Conservation (phyloP, 2,329 filamentous ascomycete genomes). For the Xylaria sp. region DNA sequence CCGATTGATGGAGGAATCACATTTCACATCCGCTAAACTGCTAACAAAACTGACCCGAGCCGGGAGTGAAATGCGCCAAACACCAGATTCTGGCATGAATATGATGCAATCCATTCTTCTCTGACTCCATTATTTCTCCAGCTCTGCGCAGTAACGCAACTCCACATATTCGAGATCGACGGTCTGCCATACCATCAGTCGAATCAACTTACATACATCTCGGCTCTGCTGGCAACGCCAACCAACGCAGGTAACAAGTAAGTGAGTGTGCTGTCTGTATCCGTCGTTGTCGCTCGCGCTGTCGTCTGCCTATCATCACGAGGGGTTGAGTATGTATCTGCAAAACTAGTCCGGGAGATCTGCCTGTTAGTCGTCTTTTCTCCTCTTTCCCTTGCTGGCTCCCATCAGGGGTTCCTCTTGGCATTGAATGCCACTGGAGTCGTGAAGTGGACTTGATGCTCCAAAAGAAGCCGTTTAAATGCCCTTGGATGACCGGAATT, state of each 20-base stretch:
- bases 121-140: not conserved
- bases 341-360: not conserved
- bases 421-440: not conserved
- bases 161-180: not conserved
- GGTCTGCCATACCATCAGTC: not conserved
- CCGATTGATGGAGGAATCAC: conserved; percentile 10
- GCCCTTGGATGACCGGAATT: not conserved
- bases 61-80: not conserved
- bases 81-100: not conserved
- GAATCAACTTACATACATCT: conserved; percentile 4
- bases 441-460: not conserved
- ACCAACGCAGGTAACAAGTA: not conserved
- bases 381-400: not conserved
- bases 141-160: too few relatives aligned
- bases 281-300: not conserved
- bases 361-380: not conserved
- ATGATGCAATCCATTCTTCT: not conserved
- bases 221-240: not conserved
- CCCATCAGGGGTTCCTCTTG: not conserved
- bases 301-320: not conserved
- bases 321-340: not conserved
- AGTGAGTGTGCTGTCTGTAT: not conserved
- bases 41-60: not conserved
- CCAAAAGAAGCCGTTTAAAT: not conserved
- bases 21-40: not conserved